Evolutionary conservation across 2,329 filamentous ascomycete genomes (phyloP), one percentile per base, ranked within the genome.

Genomic region (Fusarium vanettenii): DNA sequence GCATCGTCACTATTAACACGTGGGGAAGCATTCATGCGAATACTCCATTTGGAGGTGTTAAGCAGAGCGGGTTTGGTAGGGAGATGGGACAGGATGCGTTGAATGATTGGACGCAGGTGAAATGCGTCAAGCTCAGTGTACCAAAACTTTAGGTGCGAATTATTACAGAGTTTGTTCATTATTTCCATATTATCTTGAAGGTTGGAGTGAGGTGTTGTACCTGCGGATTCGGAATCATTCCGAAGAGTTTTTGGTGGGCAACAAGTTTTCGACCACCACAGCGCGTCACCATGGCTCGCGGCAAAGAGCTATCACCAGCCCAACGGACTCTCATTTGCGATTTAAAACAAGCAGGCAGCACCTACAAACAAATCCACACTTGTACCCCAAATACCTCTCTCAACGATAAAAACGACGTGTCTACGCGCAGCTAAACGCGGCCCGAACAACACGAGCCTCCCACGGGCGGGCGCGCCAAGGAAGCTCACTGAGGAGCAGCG

Each of bases 1-100:
- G 92, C 6, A 92, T 93, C 90, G 87, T 93, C 2, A 91, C 90
- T 59, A 88, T 92, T 33, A 92, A 92, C 76, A 73, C 73, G 0
- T 79, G 78, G 71, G 79, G 79, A 20, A 73, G 72, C 20, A 56
- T 78, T 7, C 74, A 75, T 50, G 74, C 76, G 0, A 80, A 79
- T 18, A 74, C 79, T 4, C 81, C 81, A 0, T 83, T 83, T 71
- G 82, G 82, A 0, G 81, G 82, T 10, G 73, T 82, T 6, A 83
- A 83, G 66, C 76, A 82, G 65, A 80, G 78, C 7, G 81, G 82
- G 0, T 81, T 81, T 22, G 81, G 81, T 0, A 69, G 78, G 13
- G 82, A 83, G 52, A 77, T 82, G 41, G 80, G 82, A 0, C 73
- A 80, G 61, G 80, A 82, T 48, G 80, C 81, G 0, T 22, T 82